Base-by-base conservation (phyloP, 352 stramenopile species). In the Phytophthora ohioensis region DNA sequence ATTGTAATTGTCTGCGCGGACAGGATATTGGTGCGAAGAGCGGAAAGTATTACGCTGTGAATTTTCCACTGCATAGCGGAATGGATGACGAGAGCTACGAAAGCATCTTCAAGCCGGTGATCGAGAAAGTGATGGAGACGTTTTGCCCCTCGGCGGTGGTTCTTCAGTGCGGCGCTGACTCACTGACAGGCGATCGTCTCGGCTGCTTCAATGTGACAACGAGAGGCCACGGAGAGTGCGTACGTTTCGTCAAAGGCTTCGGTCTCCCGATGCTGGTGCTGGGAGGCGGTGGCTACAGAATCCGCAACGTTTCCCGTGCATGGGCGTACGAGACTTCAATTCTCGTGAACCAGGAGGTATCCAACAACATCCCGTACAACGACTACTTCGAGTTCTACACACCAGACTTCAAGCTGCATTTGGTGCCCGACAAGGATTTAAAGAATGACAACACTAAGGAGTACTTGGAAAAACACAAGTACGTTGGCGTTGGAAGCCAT, bases 281-380 rank as follows among this genome's bases (percentile, higher is more conserved):
- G 6, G 90, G 90, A 32, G 90, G 90, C n/a, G 87, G 89, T 32
- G 89, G 88, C 27, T 97, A 96, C 72, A 89, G 81, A 31, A 92
- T 93, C 39, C 87, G 88, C 51, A 97, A 97, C 55, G 89, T 97
- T 10, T 88, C 88, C 9, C 80, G 97, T 13, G 98, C 94, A 41
- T 99, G 97, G 98, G 92, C 96, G 5, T 99, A 99, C 73, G 97
- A 99, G 78, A 99, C 98, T 1, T 90, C 93, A 1, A 93, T 99
- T 34, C 78, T 99, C 10, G 58, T 96, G 45, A 84, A 89, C 38
- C 73, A 91, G 49, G 75, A 90, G 30, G 80, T 93, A 3, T 89
- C 79, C 51, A 90, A 93, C 74, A 87, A 88, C 69, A 87, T 93
- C 30, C 85, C 85, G 11, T 91, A 87, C 80, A 93, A 92, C 67